Base-by-base conservation (phyloP, 257 asterid genomes). In the Mentha longifolia region DNA sequence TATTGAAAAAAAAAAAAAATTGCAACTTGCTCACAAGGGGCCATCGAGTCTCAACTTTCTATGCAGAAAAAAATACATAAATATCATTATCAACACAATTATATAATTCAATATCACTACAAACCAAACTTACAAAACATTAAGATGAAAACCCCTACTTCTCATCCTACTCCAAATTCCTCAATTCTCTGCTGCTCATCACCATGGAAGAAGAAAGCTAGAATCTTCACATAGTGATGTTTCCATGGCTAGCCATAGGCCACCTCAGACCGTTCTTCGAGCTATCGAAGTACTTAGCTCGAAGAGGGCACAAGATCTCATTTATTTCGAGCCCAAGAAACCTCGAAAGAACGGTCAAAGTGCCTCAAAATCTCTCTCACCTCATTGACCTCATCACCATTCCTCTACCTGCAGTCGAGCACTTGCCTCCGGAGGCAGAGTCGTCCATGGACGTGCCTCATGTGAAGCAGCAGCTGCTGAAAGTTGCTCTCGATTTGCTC, bases 241-340 rank as follows among this genome's bases (percentile, higher is more conserved):
- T 92, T 64, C 98, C 98, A 76, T 90, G 97, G 98, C 78, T 92
- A 43, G 97, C 97, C 76, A 82, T 88, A 77, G 97, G 98, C 63
- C 98, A 92, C 70, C 83, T 92, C 35, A 82, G 81, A 60, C 98
- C 98, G 15, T 92, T 90, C 71, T 72, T 83, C 41, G 67, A 75
- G 41, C 81, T 92, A 19, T 87, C 96, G 14, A 81, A 73, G 74
- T 67, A 61, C 82, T 78, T 92, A 61, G 96, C 98, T 19, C 71
- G 60, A 69, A 82, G 69, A 13, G 98, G 98, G 30, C 98, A 90
- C 30, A 77, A 47, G 33, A 72, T 92, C 16, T 85, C 98, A 28
- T 88, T 88, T 87, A 74, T 92, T 61, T 90, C 98, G 22, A 87
- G 93, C 25, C 97, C 97, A 33, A 79, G 82, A 83, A 90, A 92